phyloP scores from a whole-genome alignment of 331 rosid genomes.

The Rhamnella rubrinervis region DNA sequence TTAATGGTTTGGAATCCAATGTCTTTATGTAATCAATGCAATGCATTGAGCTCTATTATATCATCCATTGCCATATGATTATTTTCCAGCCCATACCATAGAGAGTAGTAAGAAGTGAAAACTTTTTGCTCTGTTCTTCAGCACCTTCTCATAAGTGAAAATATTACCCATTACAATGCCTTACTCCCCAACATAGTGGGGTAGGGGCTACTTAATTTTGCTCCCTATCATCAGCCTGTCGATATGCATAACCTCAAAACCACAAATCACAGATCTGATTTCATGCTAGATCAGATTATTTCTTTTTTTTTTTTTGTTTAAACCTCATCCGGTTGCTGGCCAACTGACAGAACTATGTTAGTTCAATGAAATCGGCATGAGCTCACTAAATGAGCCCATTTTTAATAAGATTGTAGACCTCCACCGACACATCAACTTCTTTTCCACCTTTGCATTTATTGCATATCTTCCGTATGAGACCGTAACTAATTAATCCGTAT shows the following conservation, averaged over 20 bases:
- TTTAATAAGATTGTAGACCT: conserved; percentile 16
- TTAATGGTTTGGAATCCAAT: conserved; percentile 10
- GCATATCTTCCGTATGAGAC: conserved; percentile 49
- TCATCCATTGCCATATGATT: not conserved
- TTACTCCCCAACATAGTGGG: conserved; percentile 30
- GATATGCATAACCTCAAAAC: conserved; percentile 28
- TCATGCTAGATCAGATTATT: conserved; percentile 24
- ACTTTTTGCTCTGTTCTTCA: not conserved
- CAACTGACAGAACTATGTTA: conserved; percentile 34
- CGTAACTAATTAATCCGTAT: conserved; percentile 46
- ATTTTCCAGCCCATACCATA: conserved; percentile 19
- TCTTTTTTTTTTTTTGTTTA: not conserved
- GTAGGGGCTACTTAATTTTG: conserved; percentile 37
- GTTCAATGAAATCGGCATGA: conserved; percentile 40
- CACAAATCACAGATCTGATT: conserved; percentile 41
- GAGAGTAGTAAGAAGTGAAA: conserved; percentile 3
- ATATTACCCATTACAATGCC: too few species aligned
- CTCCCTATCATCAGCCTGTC: conserved; percentile 55
- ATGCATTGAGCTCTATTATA: not conserved
- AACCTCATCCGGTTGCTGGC: conserved; percentile 24
- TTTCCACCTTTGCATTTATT: conserved; percentile 35
- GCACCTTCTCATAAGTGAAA: not conserved
- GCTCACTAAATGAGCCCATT: conserved; percentile 40
- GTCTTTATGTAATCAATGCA: conserved; percentile 13
- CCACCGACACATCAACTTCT: conserved; percentile 65